phyloP scores from a whole-genome alignment of 768 basidiomycete genomes.

The Pleurotus platypus region DNA sequence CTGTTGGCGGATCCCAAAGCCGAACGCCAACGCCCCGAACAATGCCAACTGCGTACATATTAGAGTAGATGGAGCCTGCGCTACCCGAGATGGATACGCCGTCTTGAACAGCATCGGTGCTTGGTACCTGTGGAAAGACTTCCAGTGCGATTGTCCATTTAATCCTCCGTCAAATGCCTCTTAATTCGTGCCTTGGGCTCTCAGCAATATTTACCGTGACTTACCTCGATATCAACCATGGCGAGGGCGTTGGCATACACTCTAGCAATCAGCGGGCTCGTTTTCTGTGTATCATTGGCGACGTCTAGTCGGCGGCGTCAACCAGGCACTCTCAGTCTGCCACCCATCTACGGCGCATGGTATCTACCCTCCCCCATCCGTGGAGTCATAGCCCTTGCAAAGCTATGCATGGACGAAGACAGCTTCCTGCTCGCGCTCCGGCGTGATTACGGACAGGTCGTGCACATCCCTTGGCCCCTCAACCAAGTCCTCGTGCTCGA shows the following conservation, averaged over 20 bases:
- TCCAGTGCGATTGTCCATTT: too few species aligned
- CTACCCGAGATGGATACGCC: too few species aligned
- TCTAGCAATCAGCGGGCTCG: neutral
- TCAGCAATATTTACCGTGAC: too few species aligned
- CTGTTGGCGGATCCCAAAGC: too few species aligned
- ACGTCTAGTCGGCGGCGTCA: neutral
- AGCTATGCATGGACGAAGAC: slow-evolving; percentile 6
- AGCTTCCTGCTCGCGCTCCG: neutral
- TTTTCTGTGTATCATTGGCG: neutral
- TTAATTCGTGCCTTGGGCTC: too few species aligned
- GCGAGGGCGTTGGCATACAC: neutral
- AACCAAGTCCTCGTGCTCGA: slow-evolving; percentile 3
- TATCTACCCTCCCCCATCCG: slow-evolving; percentile 1
- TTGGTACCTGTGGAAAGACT: too few species aligned
- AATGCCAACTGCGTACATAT: too few species aligned
- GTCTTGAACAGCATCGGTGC: too few species aligned
- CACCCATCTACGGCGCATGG: slow-evolving; percentile 8
- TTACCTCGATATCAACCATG: neutral
- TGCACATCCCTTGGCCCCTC: slow-evolving; percentile 2
- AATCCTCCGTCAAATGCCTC: too few species aligned
- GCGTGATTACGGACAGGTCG: neutral
- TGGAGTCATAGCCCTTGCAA: neutral
- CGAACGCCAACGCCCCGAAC: too few species aligned
- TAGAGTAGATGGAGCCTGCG: too few species aligned
- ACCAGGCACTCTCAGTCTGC: neutral